Conservation (phyloP, 2,329 filamentous ascomycete species). For the Claviceps paspali region DNA sequence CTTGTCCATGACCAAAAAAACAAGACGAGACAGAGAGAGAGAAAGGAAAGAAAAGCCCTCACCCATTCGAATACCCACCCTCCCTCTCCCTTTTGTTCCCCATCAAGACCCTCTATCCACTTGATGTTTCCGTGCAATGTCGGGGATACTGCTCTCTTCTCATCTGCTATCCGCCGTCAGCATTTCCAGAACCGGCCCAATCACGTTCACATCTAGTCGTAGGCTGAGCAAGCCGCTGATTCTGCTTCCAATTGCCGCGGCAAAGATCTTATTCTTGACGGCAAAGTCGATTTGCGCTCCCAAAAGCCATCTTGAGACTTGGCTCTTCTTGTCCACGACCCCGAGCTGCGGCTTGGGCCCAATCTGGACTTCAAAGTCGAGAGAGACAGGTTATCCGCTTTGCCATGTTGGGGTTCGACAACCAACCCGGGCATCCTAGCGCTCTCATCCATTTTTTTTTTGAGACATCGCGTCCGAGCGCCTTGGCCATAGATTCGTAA, state of each 20-base stretch:
- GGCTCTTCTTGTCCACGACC: background rate
- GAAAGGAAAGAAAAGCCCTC: too few species aligned
- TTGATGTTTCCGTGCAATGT: too few species aligned
- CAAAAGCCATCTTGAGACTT: constrained; percentile 1
- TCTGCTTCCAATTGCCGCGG: constrained; percentile 1
- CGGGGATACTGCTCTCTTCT: too few species aligned
- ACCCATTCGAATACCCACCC: too few species aligned
- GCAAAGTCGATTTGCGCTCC: constrained; percentile 2
- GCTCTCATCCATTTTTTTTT: background rate
- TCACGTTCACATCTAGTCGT: constrained; percentile 1
- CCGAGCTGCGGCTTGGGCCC: background rate
- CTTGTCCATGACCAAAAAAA: too few species aligned
- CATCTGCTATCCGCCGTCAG: constrained; percentile 3
- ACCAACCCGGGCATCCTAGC: too few species aligned
- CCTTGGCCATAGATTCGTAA: constrained; percentile 38
- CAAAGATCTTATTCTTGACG: constrained; percentile 2
- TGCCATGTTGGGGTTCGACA: too few species aligned
- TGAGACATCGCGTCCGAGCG: constrained; percentile 33
- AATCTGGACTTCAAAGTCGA: background rate
- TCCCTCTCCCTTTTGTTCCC: too few species aligned
- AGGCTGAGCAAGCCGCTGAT: constrained; percentile 3
- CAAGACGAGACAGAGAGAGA: too few species aligned
- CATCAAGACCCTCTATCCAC: too few species aligned
- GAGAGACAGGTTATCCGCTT: too few species aligned
- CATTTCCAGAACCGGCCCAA: constrained; percentile 3